Evolutionary conservation across 352 stramenopile species (phyloP).

Genomic region (Pythium guiyangense): DNA sequence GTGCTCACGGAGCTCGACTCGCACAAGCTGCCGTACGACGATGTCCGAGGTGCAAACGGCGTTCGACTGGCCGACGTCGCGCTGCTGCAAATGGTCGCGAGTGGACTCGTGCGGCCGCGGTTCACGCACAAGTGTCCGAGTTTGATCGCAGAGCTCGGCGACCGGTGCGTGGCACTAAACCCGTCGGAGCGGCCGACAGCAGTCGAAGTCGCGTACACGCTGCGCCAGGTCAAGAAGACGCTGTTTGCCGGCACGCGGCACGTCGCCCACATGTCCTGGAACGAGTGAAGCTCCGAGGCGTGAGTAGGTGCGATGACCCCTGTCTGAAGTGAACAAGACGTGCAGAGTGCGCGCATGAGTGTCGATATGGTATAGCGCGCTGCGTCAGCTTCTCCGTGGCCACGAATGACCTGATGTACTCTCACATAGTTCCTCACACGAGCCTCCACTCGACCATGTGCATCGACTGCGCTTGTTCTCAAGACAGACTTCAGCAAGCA

Average conservation of each 20-base stretch:
- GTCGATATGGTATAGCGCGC: too few species aligned
- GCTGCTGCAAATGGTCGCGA: constrained; percentile 31
- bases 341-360: too few species aligned
- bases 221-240: constrained; percentile 1
- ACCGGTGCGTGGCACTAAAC: not conserved
- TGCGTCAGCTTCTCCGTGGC: too few species aligned
- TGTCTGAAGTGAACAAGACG: not conserved
- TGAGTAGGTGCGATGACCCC: too few species aligned
- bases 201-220: not conserved
- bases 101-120: constrained; percentile 19
- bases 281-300: constrained; percentile 1
- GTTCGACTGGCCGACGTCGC: constrained; percentile 26
- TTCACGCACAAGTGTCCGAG: too few species aligned
- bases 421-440: too few species aligned
- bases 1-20: constrained; percentile 44
- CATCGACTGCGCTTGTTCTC: too few species aligned
- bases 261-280: not conserved
- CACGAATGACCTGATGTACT: too few species aligned
- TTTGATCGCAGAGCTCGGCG: not conserved
- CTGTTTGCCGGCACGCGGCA: too few species aligned
- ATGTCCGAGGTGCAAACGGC: constrained; percentile 18
- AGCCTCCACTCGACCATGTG: too few species aligned
- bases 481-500: too few species aligned
- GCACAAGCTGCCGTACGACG: constrained; percentile 33
- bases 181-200: not conserved